These are phyloP conservation scores for Apiospora sp. DNA, from an alignment of 2,329 filamentous ascomycete species.

Conservation along the genomic window DNA sequence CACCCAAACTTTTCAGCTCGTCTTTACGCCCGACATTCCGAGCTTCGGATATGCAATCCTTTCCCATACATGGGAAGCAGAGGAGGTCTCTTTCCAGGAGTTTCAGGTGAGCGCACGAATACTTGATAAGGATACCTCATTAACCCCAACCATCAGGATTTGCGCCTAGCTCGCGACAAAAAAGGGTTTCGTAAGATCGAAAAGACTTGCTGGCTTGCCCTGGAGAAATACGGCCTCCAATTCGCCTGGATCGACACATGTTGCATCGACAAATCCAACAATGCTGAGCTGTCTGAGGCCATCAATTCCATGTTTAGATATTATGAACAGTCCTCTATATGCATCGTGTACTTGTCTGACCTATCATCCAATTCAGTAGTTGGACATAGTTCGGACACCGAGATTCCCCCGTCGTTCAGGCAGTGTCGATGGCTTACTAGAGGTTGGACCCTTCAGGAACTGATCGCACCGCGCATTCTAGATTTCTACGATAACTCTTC, in stretches of 20 bases:
- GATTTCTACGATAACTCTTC: constrained; percentile 20
- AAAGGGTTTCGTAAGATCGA: background rate
- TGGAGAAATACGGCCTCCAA: background rate
- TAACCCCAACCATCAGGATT: background rate
- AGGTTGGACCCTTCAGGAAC: constrained; percentile 24
- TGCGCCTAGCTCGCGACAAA: background rate
- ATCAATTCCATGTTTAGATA: constrained; percentile 25
- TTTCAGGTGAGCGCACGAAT: background rate
- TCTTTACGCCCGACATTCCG: background rate
- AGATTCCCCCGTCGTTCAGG: background rate
- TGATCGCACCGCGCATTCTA: constrained; percentile 22
- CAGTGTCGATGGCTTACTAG: constrained; percentile 20
- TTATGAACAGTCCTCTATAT: background rate
- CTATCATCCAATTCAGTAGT: background rate
- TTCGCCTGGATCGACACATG: constrained; percentile 23
- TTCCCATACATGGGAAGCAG: constrained; percentile 7
- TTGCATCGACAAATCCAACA: constrained; percentile 25
- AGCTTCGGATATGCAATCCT: background rate
- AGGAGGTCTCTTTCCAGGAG: constrained; percentile 21
- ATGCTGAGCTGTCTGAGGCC: constrained; percentile 22
- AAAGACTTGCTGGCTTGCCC: background rate
- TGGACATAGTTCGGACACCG: too few species aligned
- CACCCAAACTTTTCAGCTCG: background rate
- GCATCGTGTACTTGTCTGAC: constrained; percentile 11
- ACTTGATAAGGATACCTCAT: background rate